Evolutionary conservation across 495 filamentous ascomycete genomes (phyloP), one percentile per base, ranked within the genome.

Genomic region (Aspergillus wentii): DNA sequence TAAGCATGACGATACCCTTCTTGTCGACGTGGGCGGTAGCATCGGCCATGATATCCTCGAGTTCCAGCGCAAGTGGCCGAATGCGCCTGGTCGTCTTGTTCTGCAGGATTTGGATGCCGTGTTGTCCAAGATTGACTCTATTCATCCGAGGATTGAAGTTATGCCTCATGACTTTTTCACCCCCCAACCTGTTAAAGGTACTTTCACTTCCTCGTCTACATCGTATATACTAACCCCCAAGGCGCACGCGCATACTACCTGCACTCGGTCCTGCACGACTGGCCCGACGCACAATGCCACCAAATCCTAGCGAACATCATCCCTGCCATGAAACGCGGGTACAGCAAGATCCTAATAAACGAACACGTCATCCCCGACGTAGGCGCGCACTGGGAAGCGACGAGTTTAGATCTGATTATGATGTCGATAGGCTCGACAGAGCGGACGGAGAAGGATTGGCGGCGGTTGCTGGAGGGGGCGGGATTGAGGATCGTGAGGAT

Each of bases 151-250:
- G 1, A 62, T 77, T 13, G 45, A 59, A 2, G 66, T 64, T 20
- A 50, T 59, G 41, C 49, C 43, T n/a, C 64, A 77, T 26, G 64
- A 75, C 27, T 69, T 79, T 34, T 72, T 74, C 49, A 49, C 57
- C 10, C 38, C 50, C 6, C 72, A 78, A 49, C 57, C 65, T 2
- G 46, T 71, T 11, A 49, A 57, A 19, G 57, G 62, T 79, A 74
- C 33, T 61, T 69, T 17, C 9, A 16, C 11, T 39, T n/a, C 9
- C 16, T 25, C 9, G 30, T 15, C 23, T 9, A 14, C 17, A 8
- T 15, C n/a, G 23, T 23, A 21, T 29, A 42, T 21, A 31, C 10
- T 39, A 5, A 16, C 17, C 6, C 18, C 15, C 9, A 5, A 68
- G 68, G 63, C 7, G 64, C 62, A 3, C 59, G 61, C 3, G 48